A percentile compares a stretch with the other conserved stretches of the same genome.
Evolutionary conservation across 208 protist genomes (phyloP).

Genomic region (Zelonia costaricensis): DNA sequence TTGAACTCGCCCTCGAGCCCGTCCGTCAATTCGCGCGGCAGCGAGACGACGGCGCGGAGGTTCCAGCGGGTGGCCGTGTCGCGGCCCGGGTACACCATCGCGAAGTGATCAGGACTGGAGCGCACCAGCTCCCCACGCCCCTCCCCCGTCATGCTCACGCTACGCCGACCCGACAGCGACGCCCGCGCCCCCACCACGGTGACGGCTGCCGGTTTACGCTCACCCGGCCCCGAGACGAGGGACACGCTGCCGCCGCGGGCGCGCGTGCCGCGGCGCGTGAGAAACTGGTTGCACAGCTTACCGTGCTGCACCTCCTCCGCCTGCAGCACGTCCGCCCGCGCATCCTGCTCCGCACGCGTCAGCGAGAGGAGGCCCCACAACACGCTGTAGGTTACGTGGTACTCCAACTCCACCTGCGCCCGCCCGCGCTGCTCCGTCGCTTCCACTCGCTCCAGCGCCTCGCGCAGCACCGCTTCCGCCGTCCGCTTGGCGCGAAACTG

Average conservation of each 20-base stretch:
- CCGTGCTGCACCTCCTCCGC: slow-evolving; percentile 39
- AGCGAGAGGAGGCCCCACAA: slow-evolving; percentile 43
- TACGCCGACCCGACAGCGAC: slow-evolving; percentile 44
- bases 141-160: slow-evolving; percentile 47
- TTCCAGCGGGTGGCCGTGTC: slow-evolving; percentile 76
- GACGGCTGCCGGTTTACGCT: background rate
- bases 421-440: slow-evolving; percentile 59
- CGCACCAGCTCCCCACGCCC: slow-evolving; percentile 53
- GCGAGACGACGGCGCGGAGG: slow-evolving; percentile 68
- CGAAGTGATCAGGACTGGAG: slow-evolving; percentile 70
- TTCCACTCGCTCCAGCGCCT: slow-evolving; percentile 49
- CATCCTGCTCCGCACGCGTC: slow-evolving; percentile 35
- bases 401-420: slow-evolving; percentile 58
- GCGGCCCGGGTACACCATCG: slow-evolving; percentile 75
- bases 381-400: slow-evolving; percentile 56
- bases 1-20: slow-evolving; percentile 57
- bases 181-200: no score
- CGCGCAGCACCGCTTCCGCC: slow-evolving; percentile 36
- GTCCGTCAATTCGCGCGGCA: slow-evolving; percentile 68
- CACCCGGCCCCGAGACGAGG: slow-evolving; percentile 33
- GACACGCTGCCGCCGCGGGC: slow-evolving; percentile 54
- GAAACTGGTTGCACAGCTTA: slow-evolving; percentile 35
- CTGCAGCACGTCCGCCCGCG: slow-evolving; percentile 28
- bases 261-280: slow-evolving; percentile 16
- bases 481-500: slow-evolving; percentile 32